Conservation (phyloP, 2,329 filamentous ascomycete species). For the Verticillium zaregamsianum region DNA sequence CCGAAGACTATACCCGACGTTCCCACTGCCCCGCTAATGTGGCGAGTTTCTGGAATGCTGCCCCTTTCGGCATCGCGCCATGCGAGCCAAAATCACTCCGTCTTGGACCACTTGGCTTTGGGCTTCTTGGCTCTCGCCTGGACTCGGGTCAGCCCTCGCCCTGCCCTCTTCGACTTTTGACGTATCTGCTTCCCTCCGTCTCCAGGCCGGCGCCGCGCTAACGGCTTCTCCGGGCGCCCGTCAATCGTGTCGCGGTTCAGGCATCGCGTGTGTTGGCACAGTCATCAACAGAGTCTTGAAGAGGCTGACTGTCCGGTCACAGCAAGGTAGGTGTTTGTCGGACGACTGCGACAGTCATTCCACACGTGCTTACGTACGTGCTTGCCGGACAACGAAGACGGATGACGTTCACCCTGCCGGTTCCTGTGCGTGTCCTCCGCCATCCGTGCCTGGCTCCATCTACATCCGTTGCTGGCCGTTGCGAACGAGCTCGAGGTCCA, state of each 20-base stretch:
- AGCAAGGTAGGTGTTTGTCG: no score
- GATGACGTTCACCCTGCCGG: no score
- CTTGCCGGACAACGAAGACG: background rate
- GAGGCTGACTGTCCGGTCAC: no score
- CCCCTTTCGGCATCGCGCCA: slow-evolving; percentile 1
- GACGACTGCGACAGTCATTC: no score
- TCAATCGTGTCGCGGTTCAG: background rate
- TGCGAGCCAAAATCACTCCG: background rate
- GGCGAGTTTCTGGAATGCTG: slow-evolving; percentile 10
- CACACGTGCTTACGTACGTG: no score
- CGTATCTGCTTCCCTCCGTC: background rate
- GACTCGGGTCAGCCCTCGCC: background rate
- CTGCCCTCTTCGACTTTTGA: background rate
- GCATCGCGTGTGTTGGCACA: no score
- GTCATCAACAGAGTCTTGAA: no score
- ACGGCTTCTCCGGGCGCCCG: background rate
- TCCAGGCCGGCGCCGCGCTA: background rate
- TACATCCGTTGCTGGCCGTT: slow-evolving; percentile 1
- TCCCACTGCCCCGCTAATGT: background rate
- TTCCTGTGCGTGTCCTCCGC: no score
- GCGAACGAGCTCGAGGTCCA: no score
- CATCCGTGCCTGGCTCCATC: background rate
- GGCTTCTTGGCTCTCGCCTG: background rate
- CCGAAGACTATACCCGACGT: background rate
- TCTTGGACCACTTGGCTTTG: background rate